Base-by-base conservation (phyloP, 768 basidiomycete species). In the Naganishia antarctica region DNA sequence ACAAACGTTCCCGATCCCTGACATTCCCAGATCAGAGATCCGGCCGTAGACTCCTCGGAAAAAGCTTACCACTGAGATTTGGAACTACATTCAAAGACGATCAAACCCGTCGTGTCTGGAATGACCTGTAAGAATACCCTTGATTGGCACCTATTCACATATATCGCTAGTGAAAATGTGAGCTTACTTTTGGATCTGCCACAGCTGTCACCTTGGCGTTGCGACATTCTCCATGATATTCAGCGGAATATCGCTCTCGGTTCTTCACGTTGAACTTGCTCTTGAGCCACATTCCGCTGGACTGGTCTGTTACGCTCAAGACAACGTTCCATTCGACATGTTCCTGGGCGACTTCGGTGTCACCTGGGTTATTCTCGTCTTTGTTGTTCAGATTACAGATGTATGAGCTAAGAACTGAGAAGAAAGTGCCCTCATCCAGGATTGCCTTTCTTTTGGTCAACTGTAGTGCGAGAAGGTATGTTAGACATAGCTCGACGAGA, bases 401-500 rank as follows among this genome's bases (percentile, higher is more conserved):
- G 23, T 65, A 59, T 28, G 59, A 49, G 26, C 64, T 47, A 1
- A 65, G 25, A 26, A 65, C 57, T 1, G 64, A 65, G 41, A 59
- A 58, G 25, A 60, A 65, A 15, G 64, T 65, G 32, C 64, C 64
- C 47, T 65, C 64, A 16, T 65, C 46, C 46, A 65, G 21, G 26
- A 65, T 65, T 1, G 57, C 58, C 43, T 65, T 65, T 34, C 58
- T 46, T 32, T 61, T 60, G 4, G 59, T n/a, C 5, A 48, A 28
- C 43, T 61, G 23, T 13, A 7, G 18, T 9, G 9, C 15, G 25
- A 46, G 44, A 5, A 60, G 21, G 9, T 12, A 25, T 12, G 18
- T 9, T 6, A 9, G 32, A 40, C 16, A 5, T 13, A 8, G 23
- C 21, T 23, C n/a, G 4, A n/a, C 18, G 11, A n/a, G 31, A 12